Conservation (phyloP, 495 filamentous ascomycete genomes). For the Xylaria intraflava region DNA sequence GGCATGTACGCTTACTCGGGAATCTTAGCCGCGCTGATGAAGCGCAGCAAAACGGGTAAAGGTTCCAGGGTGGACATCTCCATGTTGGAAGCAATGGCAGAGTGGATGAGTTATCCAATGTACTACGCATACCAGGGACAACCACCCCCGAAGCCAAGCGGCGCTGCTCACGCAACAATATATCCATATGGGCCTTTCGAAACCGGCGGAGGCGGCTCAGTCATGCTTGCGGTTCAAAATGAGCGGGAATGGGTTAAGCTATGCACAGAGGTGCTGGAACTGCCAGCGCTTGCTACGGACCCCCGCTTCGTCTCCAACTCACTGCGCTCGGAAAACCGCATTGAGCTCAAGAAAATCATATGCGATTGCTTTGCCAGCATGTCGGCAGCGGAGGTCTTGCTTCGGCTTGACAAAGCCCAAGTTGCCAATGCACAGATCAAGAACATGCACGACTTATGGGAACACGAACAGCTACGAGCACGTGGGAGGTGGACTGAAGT, state of each 20-base stretch:
- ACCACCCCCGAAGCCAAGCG: slow-evolving; percentile 33
- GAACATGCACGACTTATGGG: slow-evolving; percentile 45
- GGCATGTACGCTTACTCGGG: slow-evolving; percentile 47
- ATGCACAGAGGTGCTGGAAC: slow-evolving; percentile 29
- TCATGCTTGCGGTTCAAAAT: slow-evolving; percentile 52
- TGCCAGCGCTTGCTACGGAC: slow-evolving; percentile 25
- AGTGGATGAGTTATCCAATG: slow-evolving; percentile 52
- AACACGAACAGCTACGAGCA: slow-evolving; percentile 41
- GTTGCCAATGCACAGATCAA: slow-evolving; percentile 48
- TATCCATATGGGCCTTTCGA: slow-evolving; percentile 50
- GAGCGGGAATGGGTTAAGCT: slow-evolving; percentile 47
- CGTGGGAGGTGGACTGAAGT: slow-evolving; percentile 43
- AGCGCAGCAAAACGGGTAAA: slow-evolving; percentile 37
- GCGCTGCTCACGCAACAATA: slow-evolving; percentile 45
- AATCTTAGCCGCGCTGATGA: slow-evolving; percentile 43
- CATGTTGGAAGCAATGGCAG: slow-evolving; percentile 50
- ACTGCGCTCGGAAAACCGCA: slow-evolving; percentile 28
- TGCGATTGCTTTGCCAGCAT: slow-evolving; percentile 22
- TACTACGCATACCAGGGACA: slow-evolving; percentile 43
- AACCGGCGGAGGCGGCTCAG: slow-evolving; percentile 37
- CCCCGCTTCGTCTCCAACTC: slow-evolving; percentile 35
- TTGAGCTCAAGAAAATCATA: slow-evolving; percentile 30
- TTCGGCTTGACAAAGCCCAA: slow-evolving; percentile 26
- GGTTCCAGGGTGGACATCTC: slow-evolving; percentile 46
- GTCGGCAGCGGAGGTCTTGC: slow-evolving; percentile 27